Conservation (phyloP, 352 stramenopile genomes). For the Pythium angustatum region DNA sequence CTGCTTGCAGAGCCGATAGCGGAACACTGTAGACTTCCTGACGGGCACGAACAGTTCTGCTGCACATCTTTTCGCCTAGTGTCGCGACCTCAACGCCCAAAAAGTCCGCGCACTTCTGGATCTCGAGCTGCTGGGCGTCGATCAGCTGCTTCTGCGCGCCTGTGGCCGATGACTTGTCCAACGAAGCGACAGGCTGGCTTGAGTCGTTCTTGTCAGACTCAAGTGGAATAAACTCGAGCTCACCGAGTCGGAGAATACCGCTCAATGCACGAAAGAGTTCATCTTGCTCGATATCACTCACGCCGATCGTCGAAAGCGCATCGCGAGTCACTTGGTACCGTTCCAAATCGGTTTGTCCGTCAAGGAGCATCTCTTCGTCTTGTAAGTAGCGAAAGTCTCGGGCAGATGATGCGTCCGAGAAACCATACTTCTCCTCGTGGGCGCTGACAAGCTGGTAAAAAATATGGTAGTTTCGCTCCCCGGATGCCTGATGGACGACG, state of each 20-base stretch:
- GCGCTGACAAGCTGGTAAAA: constrained; percentile 95
- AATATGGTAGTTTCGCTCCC: constrained; percentile 98
- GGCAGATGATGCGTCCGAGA: constrained; percentile 42
- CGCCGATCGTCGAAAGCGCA: constrained; percentile 75
- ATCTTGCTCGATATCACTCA: constrained; percentile 66
- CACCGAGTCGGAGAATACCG: constrained; percentile 78
- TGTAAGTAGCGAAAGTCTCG: constrained; percentile 76
- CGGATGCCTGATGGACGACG: constrained; percentile 85
- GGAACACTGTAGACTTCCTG: constrained; percentile 85
- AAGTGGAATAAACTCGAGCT: constrained; percentile 78
- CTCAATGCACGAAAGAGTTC: constrained; percentile 73
- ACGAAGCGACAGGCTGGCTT: constrained; percentile 61
- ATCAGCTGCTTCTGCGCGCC: constrained; percentile 38
- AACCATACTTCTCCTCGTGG: constrained; percentile 57
- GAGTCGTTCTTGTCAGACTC: constrained; percentile 77
- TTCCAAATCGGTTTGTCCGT: constrained; percentile 70
- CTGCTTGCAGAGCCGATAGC: constrained; percentile 66
- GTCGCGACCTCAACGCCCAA: constrained; percentile 67
- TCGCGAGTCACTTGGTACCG: constrained; percentile 82
- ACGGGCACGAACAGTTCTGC: constrained; percentile 75
- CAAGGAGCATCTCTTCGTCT: constrained; percentile 66
- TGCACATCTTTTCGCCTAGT: constrained; percentile 74
- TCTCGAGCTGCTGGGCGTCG: constrained; percentile 56
- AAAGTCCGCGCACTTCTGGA: constrained; percentile 60
- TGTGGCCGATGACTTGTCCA: constrained; percentile 23